Conservation (phyloP, 768 basidiomycete genomes). For the Nidularia pulvinata region DNA sequence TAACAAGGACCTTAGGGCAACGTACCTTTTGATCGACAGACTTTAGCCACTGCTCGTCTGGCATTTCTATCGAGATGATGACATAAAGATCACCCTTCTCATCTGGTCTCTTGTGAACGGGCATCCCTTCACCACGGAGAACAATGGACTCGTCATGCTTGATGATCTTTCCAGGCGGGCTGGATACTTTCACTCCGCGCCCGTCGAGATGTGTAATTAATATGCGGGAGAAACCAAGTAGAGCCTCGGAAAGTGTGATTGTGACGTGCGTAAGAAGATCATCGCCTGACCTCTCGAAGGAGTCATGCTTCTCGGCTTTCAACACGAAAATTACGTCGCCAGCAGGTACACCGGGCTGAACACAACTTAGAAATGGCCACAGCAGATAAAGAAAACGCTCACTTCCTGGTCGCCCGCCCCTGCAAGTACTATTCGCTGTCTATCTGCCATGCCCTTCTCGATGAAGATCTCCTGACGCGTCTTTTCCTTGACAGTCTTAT, state of each 20-base stretch:
- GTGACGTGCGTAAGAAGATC: slow-evolving; percentile 81
- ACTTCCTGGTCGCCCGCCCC: slow-evolving; percentile 94
- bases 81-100: slow-evolving; percentile 83
- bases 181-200: slow-evolving; percentile 79
- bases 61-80: slow-evolving; percentile 89
- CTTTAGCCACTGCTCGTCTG: slow-evolving; percentile 73
- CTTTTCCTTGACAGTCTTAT: slow-evolving; percentile 83
- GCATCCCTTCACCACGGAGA: slow-evolving; percentile 90
- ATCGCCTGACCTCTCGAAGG: slow-evolving; percentile 82
- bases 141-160: slow-evolving; percentile 73
- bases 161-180: slow-evolving; percentile 76
- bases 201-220: slow-evolving; percentile 93
- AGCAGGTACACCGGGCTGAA: slow-evolving; percentile 80
- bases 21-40: slow-evolving; percentile 59
- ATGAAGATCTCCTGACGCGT: slow-evolving; percentile 86
- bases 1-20: neutral
- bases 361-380: neutral
- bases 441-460: slow-evolving; percentile 84
- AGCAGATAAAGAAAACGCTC: slow-evolving; percentile 6
- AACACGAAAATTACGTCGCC: slow-evolving; percentile 92
- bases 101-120: slow-evolving; percentile 62
- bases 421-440: slow-evolving; percentile 83
- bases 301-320: slow-evolving; percentile 63
- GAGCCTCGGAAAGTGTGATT: slow-evolving; percentile 91
- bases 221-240: slow-evolving; percentile 94